Conservation (phyloP, 257 asterid species). For the Solanum appendiculatum region DNA sequence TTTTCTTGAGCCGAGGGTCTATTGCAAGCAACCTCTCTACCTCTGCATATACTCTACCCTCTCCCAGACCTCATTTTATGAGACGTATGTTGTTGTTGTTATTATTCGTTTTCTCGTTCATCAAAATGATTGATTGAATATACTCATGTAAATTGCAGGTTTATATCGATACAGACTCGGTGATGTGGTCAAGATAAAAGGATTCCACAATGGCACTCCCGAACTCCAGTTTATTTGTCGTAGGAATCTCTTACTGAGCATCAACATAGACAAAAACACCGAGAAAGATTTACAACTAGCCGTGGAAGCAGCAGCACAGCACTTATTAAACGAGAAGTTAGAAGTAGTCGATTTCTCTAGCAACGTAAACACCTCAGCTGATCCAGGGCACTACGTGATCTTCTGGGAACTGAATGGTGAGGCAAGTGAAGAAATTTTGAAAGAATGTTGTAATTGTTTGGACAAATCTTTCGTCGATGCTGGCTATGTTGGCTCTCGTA, state of each 20-base stretch:
- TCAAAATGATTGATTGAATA: neutral
- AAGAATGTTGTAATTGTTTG: constrained; percentile 81
- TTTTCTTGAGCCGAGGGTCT: neutral
- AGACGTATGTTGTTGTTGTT: too few species aligned
- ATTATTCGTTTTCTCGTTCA: neutral
- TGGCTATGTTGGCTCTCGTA: constrained; percentile 72
- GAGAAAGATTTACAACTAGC: constrained; percentile 86
- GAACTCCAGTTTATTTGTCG: constrained; percentile 82
- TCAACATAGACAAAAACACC: constrained; percentile 91
- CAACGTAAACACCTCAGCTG: constrained; percentile 41
- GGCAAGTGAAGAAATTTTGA: constrained; percentile 33
- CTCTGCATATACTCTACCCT: neutral
- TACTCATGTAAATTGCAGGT: constrained; percentile 33
- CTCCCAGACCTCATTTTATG: too few species aligned
- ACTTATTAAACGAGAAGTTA: constrained; percentile 43
- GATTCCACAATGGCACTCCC: constrained; percentile 81
- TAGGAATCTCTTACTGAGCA: constrained; percentile 63
- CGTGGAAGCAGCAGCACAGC: constrained; percentile 60
- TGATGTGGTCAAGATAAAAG: constrained; percentile 76
- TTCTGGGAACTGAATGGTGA: constrained; percentile 80
- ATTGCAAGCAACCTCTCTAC: neutral
- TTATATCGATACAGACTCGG: constrained; percentile 82
- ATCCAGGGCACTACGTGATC: constrained; percentile 69
- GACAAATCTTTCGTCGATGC: constrained; percentile 70
- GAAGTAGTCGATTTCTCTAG: constrained; percentile 92